phyloP scores from a whole-genome alignment of 148 eudicot genomes.

The Euryodendron excelsum region DNA sequence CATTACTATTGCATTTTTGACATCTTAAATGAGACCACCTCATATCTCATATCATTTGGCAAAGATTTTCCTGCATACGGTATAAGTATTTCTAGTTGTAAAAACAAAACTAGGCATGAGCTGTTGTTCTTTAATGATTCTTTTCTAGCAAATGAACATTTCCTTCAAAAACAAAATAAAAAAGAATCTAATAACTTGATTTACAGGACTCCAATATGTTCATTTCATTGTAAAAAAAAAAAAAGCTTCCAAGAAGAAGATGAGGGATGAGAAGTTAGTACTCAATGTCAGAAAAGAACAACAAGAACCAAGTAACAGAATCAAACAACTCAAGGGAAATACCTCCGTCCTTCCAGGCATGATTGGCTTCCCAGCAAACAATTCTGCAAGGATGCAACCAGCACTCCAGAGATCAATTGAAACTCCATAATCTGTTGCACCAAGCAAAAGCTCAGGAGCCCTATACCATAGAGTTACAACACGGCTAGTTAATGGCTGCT shows the following conservation, averaged over 20 bases:
- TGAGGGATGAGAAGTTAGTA: background rate
- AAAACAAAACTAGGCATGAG: too few relatives aligned
- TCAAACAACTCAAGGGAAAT: conserved; percentile 4
- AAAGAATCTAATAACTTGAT: background rate
- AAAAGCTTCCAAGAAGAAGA: background rate
- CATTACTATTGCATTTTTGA: background rate
- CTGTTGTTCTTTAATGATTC: background rate
- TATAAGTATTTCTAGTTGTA: too few relatives aligned
- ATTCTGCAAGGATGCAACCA: conserved; percentile 84
- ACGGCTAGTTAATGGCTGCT: conserved; percentile 75
- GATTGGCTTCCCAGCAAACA: conserved; percentile 83
- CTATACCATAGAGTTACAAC: conserved; percentile 91
- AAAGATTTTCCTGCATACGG: too few relatives aligned
- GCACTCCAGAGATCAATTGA: conserved; percentile 87
- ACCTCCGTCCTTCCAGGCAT: conserved; percentile 98
- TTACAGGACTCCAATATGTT: background rate
- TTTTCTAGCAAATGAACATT: background rate
- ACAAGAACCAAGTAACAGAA: background rate
- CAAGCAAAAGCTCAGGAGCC: conserved; percentile 84
- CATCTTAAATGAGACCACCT: too few relatives aligned
- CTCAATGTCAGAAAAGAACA: background rate
- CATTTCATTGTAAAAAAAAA: background rate
- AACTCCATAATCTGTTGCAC: conserved; percentile 75
- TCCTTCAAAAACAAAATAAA: background rate
- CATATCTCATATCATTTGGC: too few relatives aligned